These are phyloP conservation scores for Telfairia occidentalis DNA, from an alignment of 331 rosid genomes.

Conservation along the genomic window DNA sequence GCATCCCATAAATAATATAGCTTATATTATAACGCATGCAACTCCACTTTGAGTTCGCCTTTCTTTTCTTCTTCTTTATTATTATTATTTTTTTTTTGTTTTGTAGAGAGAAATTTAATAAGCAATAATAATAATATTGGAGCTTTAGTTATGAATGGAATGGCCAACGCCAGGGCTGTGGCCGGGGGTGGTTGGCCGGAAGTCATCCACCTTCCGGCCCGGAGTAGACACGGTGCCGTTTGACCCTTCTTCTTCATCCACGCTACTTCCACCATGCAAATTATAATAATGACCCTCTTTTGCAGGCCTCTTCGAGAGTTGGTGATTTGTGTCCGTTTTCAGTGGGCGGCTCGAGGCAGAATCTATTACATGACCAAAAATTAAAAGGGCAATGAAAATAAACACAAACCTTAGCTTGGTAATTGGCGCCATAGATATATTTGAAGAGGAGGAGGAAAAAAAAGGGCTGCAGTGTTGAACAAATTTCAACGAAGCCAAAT, in stretches of 20 bases:
- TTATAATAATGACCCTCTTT: background rate
- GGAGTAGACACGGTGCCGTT: background rate
- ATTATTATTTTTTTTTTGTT: background rate
- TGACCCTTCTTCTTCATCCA: background rate
- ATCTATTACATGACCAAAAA: background rate
- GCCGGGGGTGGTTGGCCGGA: slow-evolving; percentile 47
- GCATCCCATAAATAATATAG: background rate
- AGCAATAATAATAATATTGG: background rate
- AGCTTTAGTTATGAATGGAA: slow-evolving; percentile 21
- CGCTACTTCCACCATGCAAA: slow-evolving; percentile 2
- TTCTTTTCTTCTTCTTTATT: too few relatives aligned
- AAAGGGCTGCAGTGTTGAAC: background rate
- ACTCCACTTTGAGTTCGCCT: background rate
- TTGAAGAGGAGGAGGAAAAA: background rate
- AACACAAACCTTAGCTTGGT: slow-evolving; percentile 16
- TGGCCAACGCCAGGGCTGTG: slow-evolving; percentile 46
- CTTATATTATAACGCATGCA: background rate
- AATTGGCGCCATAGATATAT: slow-evolving; percentile 39
- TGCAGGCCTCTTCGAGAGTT: background rate
- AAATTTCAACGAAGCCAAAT: background rate
- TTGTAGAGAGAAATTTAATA: background rate
- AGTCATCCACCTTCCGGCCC: slow-evolving; percentile 17
- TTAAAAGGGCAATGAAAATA: slow-evolving; percentile 24
- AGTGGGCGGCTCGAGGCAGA: background rate
- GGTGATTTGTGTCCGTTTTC: background rate